These are phyloP conservation scores for Hortiboletus campestris DNA, from an alignment of 768 basidiomycete genomes.

Conservation along the genomic window DNA sequence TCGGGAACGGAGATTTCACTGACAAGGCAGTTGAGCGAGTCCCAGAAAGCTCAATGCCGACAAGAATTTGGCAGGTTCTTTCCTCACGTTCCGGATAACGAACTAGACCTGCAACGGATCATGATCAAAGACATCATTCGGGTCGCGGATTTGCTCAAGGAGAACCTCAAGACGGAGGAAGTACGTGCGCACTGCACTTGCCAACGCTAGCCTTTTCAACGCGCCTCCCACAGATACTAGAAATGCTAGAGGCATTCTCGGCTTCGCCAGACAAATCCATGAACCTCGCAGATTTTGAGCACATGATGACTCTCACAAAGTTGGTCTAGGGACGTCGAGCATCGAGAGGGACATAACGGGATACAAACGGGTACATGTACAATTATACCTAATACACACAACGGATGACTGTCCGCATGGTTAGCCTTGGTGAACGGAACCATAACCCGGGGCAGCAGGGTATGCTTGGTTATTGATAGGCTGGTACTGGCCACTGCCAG, in stretches of 20 bases:
- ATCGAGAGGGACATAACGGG: not conserved
- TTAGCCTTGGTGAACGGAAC: constrained; percentile 27
- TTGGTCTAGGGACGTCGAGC: constrained; percentile 7
- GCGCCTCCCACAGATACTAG: constrained; percentile 54
- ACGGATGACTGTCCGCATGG: not conserved
- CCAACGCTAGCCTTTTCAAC: not conserved
- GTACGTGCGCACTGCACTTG: constrained; percentile 37
- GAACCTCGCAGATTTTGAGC: constrained; percentile 64
- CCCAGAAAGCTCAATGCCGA: constrained; percentile 54
- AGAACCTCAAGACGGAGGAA: constrained; percentile 73
- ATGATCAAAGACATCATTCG: constrained; percentile 65
- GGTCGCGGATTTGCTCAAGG: constrained; percentile 61
- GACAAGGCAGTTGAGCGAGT: constrained; percentile 42
- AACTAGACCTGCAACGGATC: constrained; percentile 52
- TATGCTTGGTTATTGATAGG: constrained; percentile 24
- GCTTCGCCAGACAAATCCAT: constrained; percentile 67
- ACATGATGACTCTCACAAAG: constrained; percentile 68
- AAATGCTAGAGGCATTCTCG: constrained; percentile 80
- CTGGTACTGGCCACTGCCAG: constrained; percentile 39
- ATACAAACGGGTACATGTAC: constrained; percentile 6
- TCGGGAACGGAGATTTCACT: not conserved
- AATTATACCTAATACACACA: not conserved
- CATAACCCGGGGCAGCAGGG: constrained; percentile 33
- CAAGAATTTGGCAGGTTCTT: constrained; percentile 75
- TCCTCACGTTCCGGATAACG: constrained; percentile 46